Conservation (phyloP, 305 asterid species). For the Plantago rigida region DNA sequence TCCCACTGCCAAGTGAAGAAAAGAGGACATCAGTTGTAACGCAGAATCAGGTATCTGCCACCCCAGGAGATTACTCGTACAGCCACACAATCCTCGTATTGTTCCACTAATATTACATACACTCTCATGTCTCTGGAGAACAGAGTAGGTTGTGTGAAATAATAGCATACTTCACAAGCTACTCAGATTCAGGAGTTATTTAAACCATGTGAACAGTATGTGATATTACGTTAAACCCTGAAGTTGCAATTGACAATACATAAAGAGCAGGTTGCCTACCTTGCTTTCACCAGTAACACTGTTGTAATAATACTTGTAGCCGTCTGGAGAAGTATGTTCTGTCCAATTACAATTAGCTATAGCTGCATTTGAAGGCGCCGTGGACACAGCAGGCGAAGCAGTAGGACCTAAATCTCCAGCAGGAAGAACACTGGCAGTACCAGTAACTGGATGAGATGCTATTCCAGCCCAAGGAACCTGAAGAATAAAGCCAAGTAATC, state of each 20-base stretch:
- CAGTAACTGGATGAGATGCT: slow-evolving; percentile 38
- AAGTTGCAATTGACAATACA: neutral
- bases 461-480: slow-evolving; percentile 63
- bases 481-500: slow-evolving; percentile 18
- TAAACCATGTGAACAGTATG: neutral
- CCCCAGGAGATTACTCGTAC: neutral
- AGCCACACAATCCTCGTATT: neutral
- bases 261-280: slow-evolving; percentile 32
- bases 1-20: slow-evolving; percentile 64
- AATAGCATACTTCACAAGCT: neutral
- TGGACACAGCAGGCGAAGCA: slow-evolving; percentile 29
- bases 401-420: slow-evolving; percentile 40
- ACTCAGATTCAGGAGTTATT: no score
- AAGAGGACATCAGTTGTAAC: slow-evolving; percentile 17
- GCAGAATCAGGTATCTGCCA: neutral
- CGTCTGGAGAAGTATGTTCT: slow-evolving; percentile 89
- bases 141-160: neutral
- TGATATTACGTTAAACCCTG: neutral
- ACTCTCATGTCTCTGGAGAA: neutral
- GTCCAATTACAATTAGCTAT: slow-evolving; percentile 62
- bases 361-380: slow-evolving; percentile 28
- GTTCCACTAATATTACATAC: neutral
- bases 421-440: slow-evolving; percentile 33
- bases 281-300: slow-evolving; percentile 86
- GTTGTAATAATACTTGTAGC: slow-evolving; percentile 85